Evolutionary conservation across 371 early-diverging fungal species (phyloP), one percentile per base, ranked within the genome.

Genomic region (Rhizopus stolonifer): DNA sequence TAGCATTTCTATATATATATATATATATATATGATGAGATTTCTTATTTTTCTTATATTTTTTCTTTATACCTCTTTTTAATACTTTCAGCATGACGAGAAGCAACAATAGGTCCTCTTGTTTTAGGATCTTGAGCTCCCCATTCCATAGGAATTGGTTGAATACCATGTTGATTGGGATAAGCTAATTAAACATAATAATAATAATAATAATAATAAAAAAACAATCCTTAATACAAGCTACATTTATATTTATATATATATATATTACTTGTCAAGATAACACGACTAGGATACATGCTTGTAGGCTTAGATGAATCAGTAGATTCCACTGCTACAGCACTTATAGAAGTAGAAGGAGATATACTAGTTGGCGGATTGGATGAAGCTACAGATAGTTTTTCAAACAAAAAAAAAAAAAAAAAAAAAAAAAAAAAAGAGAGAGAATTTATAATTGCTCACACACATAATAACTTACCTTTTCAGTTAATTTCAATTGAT

Each of bases 61-160:
- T 22, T 7, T 52, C n/a, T n/a, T n/a, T n/a, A n/a, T 77, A 83
- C 84, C 91, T 79, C 49, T 87, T 70, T 53, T 87, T 87, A 44
- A 95, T 81, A 11, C 89, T 87, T 50, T 76, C 76, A 10, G 89
- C 83, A 59, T 86, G 84, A 22, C 95, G 86, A 22, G 94, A 94
- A 3, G 87, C 92, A 32, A 95, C 77, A 34, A 96, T 79, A 17
- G 96, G 95, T 1, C 96, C 96, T 54, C 96, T 89, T 53, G 65
- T 67, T 34, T 73, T 69, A 4, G 95, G 81, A 25, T 87, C 81
- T 17, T 79, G 15, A 24, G 87, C 86, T 22, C 94, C 96, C 96
- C 96, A 96, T 49, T 67, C 68, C 52, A 96, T 65, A 6, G 89
- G 74, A 33, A 92, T 77, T 6, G 96, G 96, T 17, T 87, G 82